phyloP scores from a whole-genome alignment of 345 rosid genomes.

The Geranium brycei region DNA sequence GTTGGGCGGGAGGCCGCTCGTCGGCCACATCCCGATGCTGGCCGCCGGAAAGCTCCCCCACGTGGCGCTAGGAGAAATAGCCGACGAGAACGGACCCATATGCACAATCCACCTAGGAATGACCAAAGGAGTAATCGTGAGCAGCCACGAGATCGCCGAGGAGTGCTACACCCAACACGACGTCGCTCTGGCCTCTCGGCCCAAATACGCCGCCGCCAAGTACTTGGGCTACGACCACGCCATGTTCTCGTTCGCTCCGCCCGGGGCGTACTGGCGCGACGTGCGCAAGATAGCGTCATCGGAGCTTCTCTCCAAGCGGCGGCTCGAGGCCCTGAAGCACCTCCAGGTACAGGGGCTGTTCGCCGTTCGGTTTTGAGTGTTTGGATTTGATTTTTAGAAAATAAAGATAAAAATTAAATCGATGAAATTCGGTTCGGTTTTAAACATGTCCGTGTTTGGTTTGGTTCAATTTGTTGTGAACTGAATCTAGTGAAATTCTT shows the following conservation, averaged over 20 bases:
- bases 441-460: too few relatives aligned
- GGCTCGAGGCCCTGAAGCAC: slow-evolving; percentile 12
- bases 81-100: slow-evolving; percentile 22
- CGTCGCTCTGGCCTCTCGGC: slow-evolving; percentile 18
- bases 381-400: too few relatives aligned
- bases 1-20: slow-evolving; percentile 19
- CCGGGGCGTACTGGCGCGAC: slow-evolving; percentile 27
- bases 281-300: slow-evolving; percentile 13
- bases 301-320: slow-evolving; percentile 24
- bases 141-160: slow-evolving; percentile 17
- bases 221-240: slow-evolving; percentile 13
- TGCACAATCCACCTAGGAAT: slow-evolving; percentile 25
- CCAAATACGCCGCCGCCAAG: slow-evolving; percentile 10
- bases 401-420: too few relatives aligned
- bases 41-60: slow-evolving; percentile 20
- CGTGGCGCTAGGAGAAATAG: slow-evolving; percentile 13
- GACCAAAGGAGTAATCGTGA: slow-evolving; percentile 17
- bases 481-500: too few relatives aligned
- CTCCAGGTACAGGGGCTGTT: too few relatives aligned
- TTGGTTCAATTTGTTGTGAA: too few relatives aligned
- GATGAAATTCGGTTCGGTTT: too few relatives aligned
- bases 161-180: slow-evolving; percentile 27
- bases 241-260: slow-evolving; percentile 18
- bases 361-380: too few relatives aligned
- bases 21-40: slow-evolving; percentile 33